A percentile compares a stretch with the other conserved stretches of the same genome.
Evolutionary conservation across 345 rosid genomes (phyloP).

Genomic region (Hevea brasiliensis): DNA sequence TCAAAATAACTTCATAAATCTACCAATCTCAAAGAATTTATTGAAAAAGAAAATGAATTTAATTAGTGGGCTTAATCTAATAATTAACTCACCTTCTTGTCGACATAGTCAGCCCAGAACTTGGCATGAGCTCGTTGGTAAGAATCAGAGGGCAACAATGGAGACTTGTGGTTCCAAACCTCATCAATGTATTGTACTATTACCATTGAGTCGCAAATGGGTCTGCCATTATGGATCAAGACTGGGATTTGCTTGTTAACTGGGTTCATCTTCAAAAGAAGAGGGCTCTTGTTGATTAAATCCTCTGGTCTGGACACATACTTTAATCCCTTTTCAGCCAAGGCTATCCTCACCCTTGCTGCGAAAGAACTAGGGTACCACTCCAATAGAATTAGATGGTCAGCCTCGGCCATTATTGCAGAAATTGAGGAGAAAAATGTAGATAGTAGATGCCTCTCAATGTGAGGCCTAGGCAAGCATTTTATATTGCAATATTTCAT

Average conservation of each 20-base stretch:
- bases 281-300: not conserved
- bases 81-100: not conserved
- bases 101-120: not conserved
- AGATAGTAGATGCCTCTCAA: too few species aligned
- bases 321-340: not conserved
- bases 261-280: slow-evolving; percentile 1
- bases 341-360: not conserved
- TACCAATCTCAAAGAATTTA: too few species aligned
- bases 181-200: slow-evolving; percentile 1
- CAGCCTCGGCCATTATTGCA: not conserved
- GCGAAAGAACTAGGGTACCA: not conserved
- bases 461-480: too few species aligned
- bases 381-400: not conserved
- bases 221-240: slow-evolving; percentile 4
- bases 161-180: not conserved
- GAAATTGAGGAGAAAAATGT: too few species aligned
- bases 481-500: too few species aligned
- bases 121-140: not conserved
- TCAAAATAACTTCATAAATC: too few species aligned
- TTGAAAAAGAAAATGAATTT: too few species aligned
- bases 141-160: not conserved
- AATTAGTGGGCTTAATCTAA: too few species aligned
- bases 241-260: not conserved
- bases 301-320: not conserved
- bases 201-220: not conserved